Evolutionary conservation across 2,329 filamentous ascomycete genomes (phyloP), one percentile per base, ranked within the genome.

Genomic region (Shiraia bambusicola): DNA sequence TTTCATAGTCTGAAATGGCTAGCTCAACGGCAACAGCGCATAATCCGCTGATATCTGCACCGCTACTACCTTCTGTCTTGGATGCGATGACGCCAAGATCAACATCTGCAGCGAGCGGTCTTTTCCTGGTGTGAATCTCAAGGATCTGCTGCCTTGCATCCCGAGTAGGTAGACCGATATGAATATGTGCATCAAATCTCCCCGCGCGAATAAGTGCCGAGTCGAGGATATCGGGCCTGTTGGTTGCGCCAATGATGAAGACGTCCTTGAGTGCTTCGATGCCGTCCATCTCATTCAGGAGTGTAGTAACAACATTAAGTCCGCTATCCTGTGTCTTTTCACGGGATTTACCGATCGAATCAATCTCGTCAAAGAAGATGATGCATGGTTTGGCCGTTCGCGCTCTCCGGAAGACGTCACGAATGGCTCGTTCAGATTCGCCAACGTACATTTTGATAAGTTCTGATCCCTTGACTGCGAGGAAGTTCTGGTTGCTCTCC

Each of bases 281-380:
- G 33, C 92, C 92, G 63, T 96, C 92, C 86, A 97, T 94, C 65
- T 96, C 92, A 46, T 90, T 95, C 4, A 97, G 78, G 19, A 97
- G 73, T 2, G 91, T 94, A 1, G 90, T 91, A 11, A 96, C 79
- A 31, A 95, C 87, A 62, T 96, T 93, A 34, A 95, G 77, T 1
- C 84, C 81, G 17, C 74, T 75, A 11, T 79, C 65, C 22, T 64
- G 61, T 8, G 58, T 61, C 42, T 66, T 66, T 54, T 74, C 77
- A 72, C 84, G 59, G 69, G 75, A 75, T 25, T 77, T 76, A 27
- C 77, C 87, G 49, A 97, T 92, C 4, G 88, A 84, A 70, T 97
- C 91, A 56, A 97, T 93, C 67, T 97, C 91, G 65, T 97, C 91
- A 54, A 96, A 95, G 76, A 96, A 97, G 58, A 97, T 90, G 69